phyloP scores from a whole-genome alignment of 192 early-diverging fungal genomes.

The Kickxella alabastrina region DNA sequence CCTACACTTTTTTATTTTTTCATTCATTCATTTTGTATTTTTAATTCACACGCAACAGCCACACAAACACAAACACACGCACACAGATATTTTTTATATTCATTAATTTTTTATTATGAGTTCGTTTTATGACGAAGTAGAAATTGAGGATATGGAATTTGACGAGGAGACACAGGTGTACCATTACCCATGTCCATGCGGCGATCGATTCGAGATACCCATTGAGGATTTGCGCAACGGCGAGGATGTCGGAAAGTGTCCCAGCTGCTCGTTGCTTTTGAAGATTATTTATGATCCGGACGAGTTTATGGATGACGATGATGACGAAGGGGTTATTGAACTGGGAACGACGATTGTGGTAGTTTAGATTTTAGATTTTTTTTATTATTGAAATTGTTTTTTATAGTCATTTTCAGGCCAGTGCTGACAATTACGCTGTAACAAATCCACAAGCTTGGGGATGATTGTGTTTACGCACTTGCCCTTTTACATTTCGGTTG shows the following conservation, averaged over 20 bases:
- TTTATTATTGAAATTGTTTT: no score
- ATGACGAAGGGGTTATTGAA: slow-evolving; percentile 22
- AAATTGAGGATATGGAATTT: slow-evolving; percentile 90
- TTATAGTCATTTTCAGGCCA: no score
- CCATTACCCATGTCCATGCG: slow-evolving; percentile 95
- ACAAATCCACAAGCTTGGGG: no score
- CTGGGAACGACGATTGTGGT: slow-evolving; percentile 21
- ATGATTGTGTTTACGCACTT: no score
- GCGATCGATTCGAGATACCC: slow-evolving; percentile 89
- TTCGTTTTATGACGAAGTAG: slow-evolving; percentile 62
- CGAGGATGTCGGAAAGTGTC: slow-evolving; percentile 87
- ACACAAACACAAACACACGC: no score
- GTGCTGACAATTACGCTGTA: no score
- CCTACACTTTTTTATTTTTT: neutral
- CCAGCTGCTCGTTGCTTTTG: slow-evolving; percentile 89
- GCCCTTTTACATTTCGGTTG: no score
- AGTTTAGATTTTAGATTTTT: no score
- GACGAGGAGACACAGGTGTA: slow-evolving; percentile 79
- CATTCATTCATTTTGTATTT: neutral
- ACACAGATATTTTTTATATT: no score
- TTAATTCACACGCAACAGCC: no score
- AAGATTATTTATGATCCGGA: slow-evolving; percentile 84
- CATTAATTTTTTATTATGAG: no score
- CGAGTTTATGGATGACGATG: slow-evolving; percentile 30
- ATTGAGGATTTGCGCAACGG: slow-evolving; percentile 72